A percentile compares a stretch with the other conserved stretches of the same genome.
Evolutionary conservation across 1,284 basidiomycete genomes (phyloP).

Genomic region (Moniliella sp.): DNA sequence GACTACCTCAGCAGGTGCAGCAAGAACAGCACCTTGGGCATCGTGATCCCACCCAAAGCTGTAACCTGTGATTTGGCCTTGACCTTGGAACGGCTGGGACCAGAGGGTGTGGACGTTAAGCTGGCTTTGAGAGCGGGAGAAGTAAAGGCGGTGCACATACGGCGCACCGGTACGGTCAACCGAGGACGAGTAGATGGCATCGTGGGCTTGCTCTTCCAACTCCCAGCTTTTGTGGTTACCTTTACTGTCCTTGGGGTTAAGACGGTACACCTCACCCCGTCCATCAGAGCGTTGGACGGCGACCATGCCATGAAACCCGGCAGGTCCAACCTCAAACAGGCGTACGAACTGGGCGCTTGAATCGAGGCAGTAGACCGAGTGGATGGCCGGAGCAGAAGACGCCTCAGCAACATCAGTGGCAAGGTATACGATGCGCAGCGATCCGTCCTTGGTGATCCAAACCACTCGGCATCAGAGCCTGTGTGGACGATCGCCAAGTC

Average conservation of each 20-base stretch:
- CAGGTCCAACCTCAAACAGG: slow-evolving; percentile 9
- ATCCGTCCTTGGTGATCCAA: too few relatives aligned
- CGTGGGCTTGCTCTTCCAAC: slow-evolving; percentile 16
- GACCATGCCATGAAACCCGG: slow-evolving; percentile 2
- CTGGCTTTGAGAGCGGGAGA: slow-evolving; percentile 23
- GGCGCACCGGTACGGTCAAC: slow-evolving; percentile 43
- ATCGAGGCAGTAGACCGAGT: slow-evolving; percentile 6
- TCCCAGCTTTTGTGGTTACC: not conserved
- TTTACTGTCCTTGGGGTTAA: not conserved
- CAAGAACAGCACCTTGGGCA: slow-evolving; percentile 48
- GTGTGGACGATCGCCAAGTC: too few relatives aligned
- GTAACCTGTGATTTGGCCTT: slow-evolving; percentile 45
- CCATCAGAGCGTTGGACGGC: slow-evolving; percentile 14
- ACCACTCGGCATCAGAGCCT: too few relatives aligned
- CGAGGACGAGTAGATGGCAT: slow-evolving; percentile 38
- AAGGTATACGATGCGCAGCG: too few relatives aligned
- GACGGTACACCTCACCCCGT: slow-evolving; percentile 4
- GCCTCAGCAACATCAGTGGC: too few relatives aligned
- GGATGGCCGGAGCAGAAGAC: slow-evolving; percentile 10
- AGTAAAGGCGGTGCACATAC: slow-evolving; percentile 52
- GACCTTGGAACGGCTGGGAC: slow-evolving; percentile 39
- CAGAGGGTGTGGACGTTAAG: slow-evolving; percentile 43
- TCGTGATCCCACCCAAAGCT: slow-evolving; percentile 52
- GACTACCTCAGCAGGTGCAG: slow-evolving; percentile 39
- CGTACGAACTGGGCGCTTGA: slow-evolving; percentile 1